Evolutionary conservation across 1,139 yeast genomes (phyloP), one percentile per base, ranked within the genome.

Genomic region (Saccharomyces hybrid): DNA sequence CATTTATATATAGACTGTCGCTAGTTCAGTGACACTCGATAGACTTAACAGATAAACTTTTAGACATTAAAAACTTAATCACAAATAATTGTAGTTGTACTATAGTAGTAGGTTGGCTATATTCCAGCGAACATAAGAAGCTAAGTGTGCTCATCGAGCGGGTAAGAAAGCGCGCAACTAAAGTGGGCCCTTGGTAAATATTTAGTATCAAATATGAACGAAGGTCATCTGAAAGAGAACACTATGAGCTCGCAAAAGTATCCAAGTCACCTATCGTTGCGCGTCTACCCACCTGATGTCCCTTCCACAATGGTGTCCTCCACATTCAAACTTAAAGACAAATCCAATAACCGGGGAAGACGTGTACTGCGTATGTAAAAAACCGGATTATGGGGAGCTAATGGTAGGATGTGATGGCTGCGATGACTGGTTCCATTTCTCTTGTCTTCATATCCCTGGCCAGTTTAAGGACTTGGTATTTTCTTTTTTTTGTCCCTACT

Each of bases 401-500:
- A 90, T 90, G 97, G 86, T 91, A 23, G 90, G 88, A 0, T 91
- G 98, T 68, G 97, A 90, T 68, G 91, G 89, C 6, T 91, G 98
- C 71, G 97, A 90, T 65, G 96, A 88, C 60, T 91, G 98, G 98
- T 91, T 79, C 66, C 97, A 91, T 70, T 88, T 91, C 68, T 75
- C 74, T 50, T 91, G 97, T 65, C 81, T 90, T 77, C 78, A 78
- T 57, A 68, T 90, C 50, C 75, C 82, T 51, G 71, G 70, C n/a
- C 70, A 74, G 47, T 80, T 79, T 64, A 78, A 81, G 53, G 75
- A 77, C 49, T 73, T 90, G 54, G 83, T 90, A 6, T 78, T 80
- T 50, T 79, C 79, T 56, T 91, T 79, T 66, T 86, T 75, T 64
- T 91, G 98, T 65, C 86, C 87, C 16, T 81, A 82, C 57, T 91